Conservation (phyloP, 2,329 filamentous ascomycete species). For the Aspergillus fijiensis region DNA sequence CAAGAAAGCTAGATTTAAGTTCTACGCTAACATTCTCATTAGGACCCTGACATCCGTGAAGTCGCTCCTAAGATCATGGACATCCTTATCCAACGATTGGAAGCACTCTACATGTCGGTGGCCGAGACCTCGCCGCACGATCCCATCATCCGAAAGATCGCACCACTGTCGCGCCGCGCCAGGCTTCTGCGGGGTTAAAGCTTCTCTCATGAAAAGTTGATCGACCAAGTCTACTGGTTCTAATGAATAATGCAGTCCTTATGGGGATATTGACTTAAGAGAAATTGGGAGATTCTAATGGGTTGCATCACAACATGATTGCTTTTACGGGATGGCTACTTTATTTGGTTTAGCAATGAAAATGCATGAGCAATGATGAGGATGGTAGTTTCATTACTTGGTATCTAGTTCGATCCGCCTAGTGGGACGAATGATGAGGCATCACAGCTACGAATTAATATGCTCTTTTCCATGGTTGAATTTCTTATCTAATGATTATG, state of each 20-base stretch:
- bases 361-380: neutral
- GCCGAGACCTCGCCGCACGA: constrained; percentile 54
- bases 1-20: neutral
- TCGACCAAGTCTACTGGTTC: neutral
- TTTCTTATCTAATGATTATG: too few relatives aligned
- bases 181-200: constrained; percentile 33
- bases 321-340: neutral
- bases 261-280: constrained; percentile 6
- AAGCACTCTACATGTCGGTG: constrained; percentile 57
- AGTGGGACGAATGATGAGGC: neutral
- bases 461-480: neutral
- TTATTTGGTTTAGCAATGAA: neutral
- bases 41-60: constrained; percentile 57
- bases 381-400: neutral
- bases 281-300: neutral
- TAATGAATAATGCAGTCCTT: constrained; percentile 6
- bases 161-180: constrained; percentile 46
- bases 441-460: neutral
- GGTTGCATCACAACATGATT: neutral
- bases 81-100: constrained; percentile 57
- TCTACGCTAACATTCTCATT: constrained; percentile 10
- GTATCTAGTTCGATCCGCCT: neutral
- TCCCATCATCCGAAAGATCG: constrained; percentile 53
- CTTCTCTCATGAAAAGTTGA: neutral
- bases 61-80: constrained; percentile 61